Percentiles rank a stretch among this genome's conserved stretches.
phyloP scores from a whole-genome alignment of 257 asterid genomes.

The Coffea eugenioides region DNA sequence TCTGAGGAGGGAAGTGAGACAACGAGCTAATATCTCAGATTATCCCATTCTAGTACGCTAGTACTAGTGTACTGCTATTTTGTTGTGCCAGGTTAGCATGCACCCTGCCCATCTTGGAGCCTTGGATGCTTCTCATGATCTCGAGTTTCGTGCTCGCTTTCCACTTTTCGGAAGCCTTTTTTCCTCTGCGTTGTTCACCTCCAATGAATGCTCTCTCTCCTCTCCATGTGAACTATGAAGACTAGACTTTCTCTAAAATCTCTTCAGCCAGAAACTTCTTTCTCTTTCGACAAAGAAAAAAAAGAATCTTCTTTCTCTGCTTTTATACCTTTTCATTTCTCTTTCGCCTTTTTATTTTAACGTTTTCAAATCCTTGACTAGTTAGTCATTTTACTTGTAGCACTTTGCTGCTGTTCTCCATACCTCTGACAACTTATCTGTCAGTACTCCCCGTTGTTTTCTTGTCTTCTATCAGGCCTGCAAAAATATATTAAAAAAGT shows the following conservation, averaged over 20 bases:
- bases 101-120: not conserved
- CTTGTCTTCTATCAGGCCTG: slow-evolving; percentile 21
- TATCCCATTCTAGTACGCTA: no score
- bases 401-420: slow-evolving; percentile 14
- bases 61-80: no score
- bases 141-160: slow-evolving; percentile 5
- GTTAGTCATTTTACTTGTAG: slow-evolving; percentile 24
- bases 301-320: slow-evolving; percentile 18
- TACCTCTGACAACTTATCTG: slow-evolving; percentile 38
- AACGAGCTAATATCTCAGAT: no score
- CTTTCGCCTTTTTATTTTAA: not conserved
- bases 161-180: no score
- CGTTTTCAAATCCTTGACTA: slow-evolving; percentile 15
- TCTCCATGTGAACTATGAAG: not conserved
- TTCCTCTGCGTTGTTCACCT: not conserved
- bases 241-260: not conserved
- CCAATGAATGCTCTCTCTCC: not conserved
- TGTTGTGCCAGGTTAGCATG: no score
- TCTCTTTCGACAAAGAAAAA: not conserved
- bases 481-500: not conserved
- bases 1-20: no score
- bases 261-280: slow-evolving; percentile 20
- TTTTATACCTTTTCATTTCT: not conserved
- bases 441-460: slow-evolving; percentile 23
- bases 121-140: slow-evolving; percentile 17